Base-by-base conservation (phyloP, 305 asterid species). In the Coffea humblotiana region DNA sequence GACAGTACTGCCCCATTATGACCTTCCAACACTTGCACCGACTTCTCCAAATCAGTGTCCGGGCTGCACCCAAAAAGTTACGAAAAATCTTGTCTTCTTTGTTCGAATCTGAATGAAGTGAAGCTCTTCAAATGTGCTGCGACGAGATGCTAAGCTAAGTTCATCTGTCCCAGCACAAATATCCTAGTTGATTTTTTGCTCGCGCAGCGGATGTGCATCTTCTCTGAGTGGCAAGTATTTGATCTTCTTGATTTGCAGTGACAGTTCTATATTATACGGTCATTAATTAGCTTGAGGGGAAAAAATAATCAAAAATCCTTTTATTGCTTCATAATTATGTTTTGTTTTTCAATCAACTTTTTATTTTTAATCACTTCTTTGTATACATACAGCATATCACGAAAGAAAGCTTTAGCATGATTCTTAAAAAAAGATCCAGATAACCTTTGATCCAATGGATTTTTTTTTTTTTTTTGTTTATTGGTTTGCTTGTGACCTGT, bases 31-130 rank as follows among this genome's bases (percentile, higher is more conserved):
- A 21, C 66, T 19, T 60, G 25, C 64, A 58, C 64, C 64, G 66
- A 60, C 0, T 67, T 68, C 83, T 76, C 23, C 54, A 23, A 56
- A 68, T 67, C 79, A 76, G 43, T 54, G 83, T 43, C 79, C 73
- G 63, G 83, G 75, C 75, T 66, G 78, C 64, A 49, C 23, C 12
- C 49, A 65, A 48, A 67, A 74, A n/a, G 25, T 37, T 37, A 37
- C 3, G 40, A 37, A 35, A 15, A 35, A 2, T 51, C 27, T 70
- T 43, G 37, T 43, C n/a, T 19, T 66, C 3, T 66, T 56, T 19
- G 23, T 43, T 76, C 48, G 72, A 76, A 37, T 37, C 43, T 37
- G 6, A 37, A 37, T 37, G 3, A 5, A 37, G 43, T 2, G 43
- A 37, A 37, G n/a, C 63, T 56, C 63, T 56, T 56, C 6, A 61